Conservation (phyloP, 257 asterid genomes). For the Capsicum chinense region DNA sequence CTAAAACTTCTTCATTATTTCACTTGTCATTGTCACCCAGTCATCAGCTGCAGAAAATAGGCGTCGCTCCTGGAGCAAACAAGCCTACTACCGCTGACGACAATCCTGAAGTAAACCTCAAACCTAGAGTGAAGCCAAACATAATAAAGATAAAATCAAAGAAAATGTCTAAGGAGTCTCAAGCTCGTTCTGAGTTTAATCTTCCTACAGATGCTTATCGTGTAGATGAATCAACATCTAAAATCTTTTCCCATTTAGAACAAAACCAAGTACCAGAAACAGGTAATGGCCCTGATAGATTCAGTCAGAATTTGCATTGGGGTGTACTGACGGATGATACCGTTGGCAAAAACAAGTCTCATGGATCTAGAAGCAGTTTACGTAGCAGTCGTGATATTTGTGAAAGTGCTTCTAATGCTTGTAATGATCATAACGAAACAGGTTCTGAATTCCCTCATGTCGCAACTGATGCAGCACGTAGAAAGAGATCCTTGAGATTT, state of each 20-base stretch:
- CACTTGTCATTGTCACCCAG: conserved; percentile 31
- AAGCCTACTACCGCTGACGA: conserved; percentile 33
- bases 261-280: conserved; percentile 38
- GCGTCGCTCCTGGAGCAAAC: conserved; percentile 44
- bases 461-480: conserved; percentile 75
- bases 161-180: conserved; percentile 43
- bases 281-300: conserved; percentile 37
- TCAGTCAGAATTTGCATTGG: conserved; percentile 36
- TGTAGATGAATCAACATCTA: conserved; percentile 46
- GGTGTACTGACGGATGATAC: conserved; percentile 31
- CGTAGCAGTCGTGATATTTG: conserved; percentile 41
- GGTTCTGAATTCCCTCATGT: conserved; percentile 59
- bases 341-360: conserved; percentile 21
- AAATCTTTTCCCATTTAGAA: conserved; percentile 37
- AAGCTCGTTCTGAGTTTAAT: conserved; percentile 36
- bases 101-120: conserved; percentile 42
- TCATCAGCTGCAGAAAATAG: conserved; percentile 38
- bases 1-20: conserved; percentile 42
- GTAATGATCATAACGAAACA: conserved; percentile 42
- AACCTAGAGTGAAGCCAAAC: conserved; percentile 53
- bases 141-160: conserved; percentile 63
- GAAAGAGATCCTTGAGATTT: conserved; percentile 70
- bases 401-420: conserved; percentile 43
- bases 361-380: conserved; percentile 24
- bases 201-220: conserved; percentile 38